Evolutionary conservation across 2,329 filamentous ascomycete species (phyloP), one percentile per base, ranked within the genome.

Genomic region (Fusarium sp.): DNA sequence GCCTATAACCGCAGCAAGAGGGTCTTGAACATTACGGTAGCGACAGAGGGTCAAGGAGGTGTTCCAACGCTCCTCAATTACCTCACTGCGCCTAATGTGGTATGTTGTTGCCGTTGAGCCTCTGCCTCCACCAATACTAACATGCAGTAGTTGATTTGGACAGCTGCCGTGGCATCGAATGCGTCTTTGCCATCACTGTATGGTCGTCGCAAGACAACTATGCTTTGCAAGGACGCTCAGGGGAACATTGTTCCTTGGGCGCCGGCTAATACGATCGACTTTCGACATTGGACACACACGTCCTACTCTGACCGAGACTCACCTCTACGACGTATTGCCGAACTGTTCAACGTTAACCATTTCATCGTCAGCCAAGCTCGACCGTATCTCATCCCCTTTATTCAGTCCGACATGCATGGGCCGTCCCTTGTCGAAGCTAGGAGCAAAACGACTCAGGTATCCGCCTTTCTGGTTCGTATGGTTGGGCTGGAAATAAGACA

Each of bases 311-410:
- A 94, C 71, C 90, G 90, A 47, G 91, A 90, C 78, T 88, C 88
- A 1, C 89, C 89, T 2, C 87, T 97, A 1, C 88, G 90, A 63
- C 90, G 94, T 43, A 91, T 97, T 33, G 90, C 93, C 8, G 93
- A 96, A 83, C 89, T 96, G 12, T 97, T 97, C 87, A 97, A 97
- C 80, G 94, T 97, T 63, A 97, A 98, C 80, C 95, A 98, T 85
- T 98, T 97, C 84, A 95, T 98, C 73, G 91, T 98, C 75, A 97
- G 94, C 74, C 96, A 98, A 84, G 95, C 96, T 1, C 89, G 95
- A 4, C 96, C 96, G 0, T 98, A 97, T 82, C 87, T 98, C 17
- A 92, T 96, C 32, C 95, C 95, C 0, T 97, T 98, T 78, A 87
- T 97, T 6, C 91, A 93, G 70, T 93, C 92, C 54, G 94, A 96